A percentile compares a stretch with the other conserved stretches of the same genome.
Conservation (phyloP, 192 early-diverging fungal genomes). For the Backusella psychrophila region DNA sequence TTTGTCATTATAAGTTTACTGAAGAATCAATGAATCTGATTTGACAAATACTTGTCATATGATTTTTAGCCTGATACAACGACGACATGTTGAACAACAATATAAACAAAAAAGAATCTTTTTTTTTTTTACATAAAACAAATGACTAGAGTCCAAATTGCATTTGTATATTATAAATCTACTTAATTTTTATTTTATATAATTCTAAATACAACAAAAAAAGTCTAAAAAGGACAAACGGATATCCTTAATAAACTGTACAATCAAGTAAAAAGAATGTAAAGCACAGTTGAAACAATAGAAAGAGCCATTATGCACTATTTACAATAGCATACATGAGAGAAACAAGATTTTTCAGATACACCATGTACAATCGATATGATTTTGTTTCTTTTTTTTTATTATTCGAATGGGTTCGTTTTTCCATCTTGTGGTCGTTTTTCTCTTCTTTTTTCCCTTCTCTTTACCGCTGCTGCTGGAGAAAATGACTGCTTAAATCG, state of each 20-base stretch:
- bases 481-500: background rate
- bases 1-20: slow-evolving; percentile 2
- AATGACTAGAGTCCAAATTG: background rate
- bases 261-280: background rate
- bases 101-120: background rate
- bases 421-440: slow-evolving; percentile 1
- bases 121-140: background rate
- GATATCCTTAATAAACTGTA: background rate
- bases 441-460: slow-evolving; percentile 7
- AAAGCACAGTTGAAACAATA: slow-evolving; percentile 1
- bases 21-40: background rate
- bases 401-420: background rate
- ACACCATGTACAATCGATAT: background rate
- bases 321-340: background rate
- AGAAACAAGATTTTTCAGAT: background rate
- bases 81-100: background rate
- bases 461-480: background rate
- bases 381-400: background rate
- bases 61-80: background rate
- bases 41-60: slow-evolving; percentile 1
- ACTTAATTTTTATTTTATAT: background rate
- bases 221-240: background rate
- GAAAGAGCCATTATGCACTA: background rate
- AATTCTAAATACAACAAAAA: background rate
- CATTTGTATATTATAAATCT: background rate